These are phyloP conservation scores for Euphorbia pulcherrima DNA, from an alignment of 345 rosid species.

Conservation along the genomic window DNA sequence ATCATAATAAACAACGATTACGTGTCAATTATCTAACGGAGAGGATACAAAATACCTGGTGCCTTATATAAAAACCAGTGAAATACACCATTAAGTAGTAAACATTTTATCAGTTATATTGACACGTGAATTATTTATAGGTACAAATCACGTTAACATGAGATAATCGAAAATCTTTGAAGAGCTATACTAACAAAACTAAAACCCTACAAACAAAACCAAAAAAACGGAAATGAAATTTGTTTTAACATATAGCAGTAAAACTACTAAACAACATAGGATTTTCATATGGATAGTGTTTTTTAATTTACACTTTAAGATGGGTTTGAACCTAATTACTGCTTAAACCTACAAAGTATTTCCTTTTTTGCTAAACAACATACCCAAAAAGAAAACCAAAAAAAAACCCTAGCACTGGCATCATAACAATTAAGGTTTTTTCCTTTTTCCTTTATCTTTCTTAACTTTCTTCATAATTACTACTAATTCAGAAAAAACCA, in stretches of 20 bases:
- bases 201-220: background rate
- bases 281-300: background rate
- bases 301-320: conserved; percentile 21
- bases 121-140: too few relatives aligned
- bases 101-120: too few relatives aligned
- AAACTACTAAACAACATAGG: conserved; percentile 1
- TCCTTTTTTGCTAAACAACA: background rate
- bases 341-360: conserved; percentile 2
- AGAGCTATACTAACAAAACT: background rate
- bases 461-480: background rate
- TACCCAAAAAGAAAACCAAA: background rate
- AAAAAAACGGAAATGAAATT: background rate
- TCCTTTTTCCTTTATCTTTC: background rate
- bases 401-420: background rate
- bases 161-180: too few relatives aligned
- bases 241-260: conserved; percentile 1
- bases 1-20: too few relatives aligned
- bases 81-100: too few relatives aligned
- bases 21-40: too few relatives aligned
- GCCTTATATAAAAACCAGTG: too few relatives aligned
- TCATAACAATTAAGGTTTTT: background rate
- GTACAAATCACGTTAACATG: too few relatives aligned
- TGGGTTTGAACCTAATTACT: background rate
- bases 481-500: conserved; percentile 25
- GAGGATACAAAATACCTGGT: too few relatives aligned